Conservation (phyloP, 768 basidiomycete species). For the Mycena olivaceomarginata region DNA sequence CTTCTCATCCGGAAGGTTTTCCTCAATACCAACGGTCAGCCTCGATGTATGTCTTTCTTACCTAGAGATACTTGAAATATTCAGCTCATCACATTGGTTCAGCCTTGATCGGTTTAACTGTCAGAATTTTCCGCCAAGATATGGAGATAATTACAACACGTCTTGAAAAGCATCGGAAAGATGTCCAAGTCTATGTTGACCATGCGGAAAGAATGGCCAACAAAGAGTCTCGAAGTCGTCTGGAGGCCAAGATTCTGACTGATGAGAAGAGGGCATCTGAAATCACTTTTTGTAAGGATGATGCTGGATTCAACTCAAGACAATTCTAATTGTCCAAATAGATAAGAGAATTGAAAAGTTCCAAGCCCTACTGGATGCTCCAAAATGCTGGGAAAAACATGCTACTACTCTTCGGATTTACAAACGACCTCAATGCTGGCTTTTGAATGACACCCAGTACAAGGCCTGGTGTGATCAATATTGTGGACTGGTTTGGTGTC, state of each 20-base stretch:
- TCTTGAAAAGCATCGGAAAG: constrained; percentile 33
- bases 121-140: constrained; percentile 17
- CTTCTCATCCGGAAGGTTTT: constrained; percentile 17
- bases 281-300: constrained; percentile 27
- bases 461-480: constrained; percentile 1
- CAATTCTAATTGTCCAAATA: neutral
- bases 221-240: constrained; percentile 8
- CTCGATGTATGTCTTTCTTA: neutral
- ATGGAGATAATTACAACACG: constrained; percentile 18
- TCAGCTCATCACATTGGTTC: too few species aligned
- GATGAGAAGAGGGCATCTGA: constrained; percentile 35
- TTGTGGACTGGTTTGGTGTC: constrained; percentile 35
- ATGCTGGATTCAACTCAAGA: neutral
- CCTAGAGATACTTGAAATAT: neutral
- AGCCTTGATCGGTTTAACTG: constrained; percentile 9
- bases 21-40: constrained; percentile 10
- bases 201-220: constrained; percentile 32
- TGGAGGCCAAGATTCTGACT: constrained; percentile 19
- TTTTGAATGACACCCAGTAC: constrained; percentile 15
- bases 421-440: constrained; percentile 34
- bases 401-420: constrained; percentile 20
- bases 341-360: constrained; percentile 36
- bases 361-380: constrained; percentile 36
- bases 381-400: constrained; percentile 41
- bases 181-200: constrained; percentile 28